Evolutionary conservation across 441 rosid genomes (phyloP), one percentile per base, ranked within the genome.

Genomic region (Populus hybrid): DNA sequence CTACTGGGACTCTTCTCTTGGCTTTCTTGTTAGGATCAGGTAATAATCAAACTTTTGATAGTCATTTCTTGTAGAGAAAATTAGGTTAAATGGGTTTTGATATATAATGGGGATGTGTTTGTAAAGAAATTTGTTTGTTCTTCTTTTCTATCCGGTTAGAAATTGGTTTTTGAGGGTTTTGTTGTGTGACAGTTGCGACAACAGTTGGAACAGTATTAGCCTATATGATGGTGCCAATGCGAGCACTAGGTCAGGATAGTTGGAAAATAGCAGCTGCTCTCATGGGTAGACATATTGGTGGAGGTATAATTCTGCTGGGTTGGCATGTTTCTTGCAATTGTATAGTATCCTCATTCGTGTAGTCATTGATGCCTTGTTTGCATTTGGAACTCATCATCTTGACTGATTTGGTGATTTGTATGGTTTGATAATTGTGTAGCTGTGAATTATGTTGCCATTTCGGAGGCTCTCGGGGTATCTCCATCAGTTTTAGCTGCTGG

Each of bases 201-300:
- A 89, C 92, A 0, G 71, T 89, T 36, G 98, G 99, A 81, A 95
- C 98, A 6, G 76, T 75, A 68, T 70, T 93, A 81, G 98, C 98
- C 0, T 93, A 81, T 84, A 77, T 85, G 76, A 68, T 92, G 76
- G 97, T 95, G 82, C 99, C 98, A 35, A 93, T 92, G 98, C 84
- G 78, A 82, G 82, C 97, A 63, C 94, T 92, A 79, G 99, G 98
- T 73, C 84, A 83, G 28, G 94, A 92, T 85, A 87, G 92, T 82
- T 95, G 99, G 97, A 92, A 91, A 86, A 90, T 95, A 74, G 98
- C 94, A n/a, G 98, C 98, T 81, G 98, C 98, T 45, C 97, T 95
- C 64, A 93, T 92, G 99, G 97, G 94, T 45, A 90, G 94, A 80
- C 92, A 95, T 78, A 95, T 93, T 53, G 97, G 99, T 59, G 97